These are phyloP conservation scores for Suillus brevipes DNA, from an alignment of 768 basidiomycete genomes.

Conservation along the genomic window DNA sequence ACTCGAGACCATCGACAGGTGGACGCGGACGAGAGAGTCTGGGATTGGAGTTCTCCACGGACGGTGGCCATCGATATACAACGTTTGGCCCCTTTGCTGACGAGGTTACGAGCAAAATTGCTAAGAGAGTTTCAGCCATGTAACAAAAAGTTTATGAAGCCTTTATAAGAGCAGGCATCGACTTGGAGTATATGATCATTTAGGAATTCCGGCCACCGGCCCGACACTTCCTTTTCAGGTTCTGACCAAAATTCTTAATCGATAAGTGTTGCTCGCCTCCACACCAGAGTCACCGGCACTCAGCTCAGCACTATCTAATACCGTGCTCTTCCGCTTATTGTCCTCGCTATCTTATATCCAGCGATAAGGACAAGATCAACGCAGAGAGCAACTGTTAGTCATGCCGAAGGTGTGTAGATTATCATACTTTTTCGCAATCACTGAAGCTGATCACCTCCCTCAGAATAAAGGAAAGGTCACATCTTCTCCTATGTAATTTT, in stretches of 20 bases:
- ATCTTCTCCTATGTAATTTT: not conserved
- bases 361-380: slow-evolving; percentile 16
- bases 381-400: slow-evolving; percentile 21
- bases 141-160: not conserved
- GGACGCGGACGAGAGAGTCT: slow-evolving; percentile 75
- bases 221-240: slow-evolving; percentile 1
- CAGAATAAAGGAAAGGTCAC: slow-evolving; percentile 79
- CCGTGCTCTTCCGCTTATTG: not conserved
- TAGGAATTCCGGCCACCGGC: not conserved
- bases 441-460: slow-evolving; percentile 6
- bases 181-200: too few species aligned
- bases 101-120: slow-evolving; percentile 80
- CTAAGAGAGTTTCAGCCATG: slow-evolving; percentile 80
- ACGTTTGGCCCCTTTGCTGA: slow-evolving; percentile 79
- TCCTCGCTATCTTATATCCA: not conserved
- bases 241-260: slow-evolving; percentile 1
- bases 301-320: not conserved
- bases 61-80: slow-evolving; percentile 85
- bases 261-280: not conserved
- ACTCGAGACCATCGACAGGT: slow-evolving; percentile 42
- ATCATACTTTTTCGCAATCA: slow-evolving; percentile 11
- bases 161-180: not conserved
- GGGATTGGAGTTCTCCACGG: slow-evolving; percentile 53
- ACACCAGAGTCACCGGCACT: not conserved
- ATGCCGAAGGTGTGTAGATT: slow-evolving; percentile 51